phyloP scores from a whole-genome alignment of 164 flowering plant species.

The Amborella trichopoda region DNA sequence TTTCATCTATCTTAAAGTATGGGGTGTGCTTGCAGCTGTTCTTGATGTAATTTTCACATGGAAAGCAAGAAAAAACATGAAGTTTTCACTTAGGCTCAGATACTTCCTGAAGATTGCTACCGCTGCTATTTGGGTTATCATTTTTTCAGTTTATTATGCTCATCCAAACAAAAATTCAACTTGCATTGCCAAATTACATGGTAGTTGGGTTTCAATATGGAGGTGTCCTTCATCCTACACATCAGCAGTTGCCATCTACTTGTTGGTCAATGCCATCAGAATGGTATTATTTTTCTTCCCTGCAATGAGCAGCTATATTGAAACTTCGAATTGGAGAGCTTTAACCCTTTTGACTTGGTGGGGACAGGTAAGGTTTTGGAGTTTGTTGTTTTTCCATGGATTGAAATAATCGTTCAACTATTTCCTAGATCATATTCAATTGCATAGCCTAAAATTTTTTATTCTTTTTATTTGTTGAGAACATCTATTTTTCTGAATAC shows the following conservation, averaged over 20 bases:
- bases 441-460: too few relatives aligned
- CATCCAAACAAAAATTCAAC: slow-evolving; percentile 45
- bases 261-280: slow-evolving; percentile 62
- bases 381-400: not conserved
- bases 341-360: slow-evolving; percentile 59
- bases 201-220: slow-evolving; percentile 52
- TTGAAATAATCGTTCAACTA: not conserved
- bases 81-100: slow-evolving; percentile 29
- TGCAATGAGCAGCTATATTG: slow-evolving; percentile 62
- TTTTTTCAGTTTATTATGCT: slow-evolving; percentile 69
- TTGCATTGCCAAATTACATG: slow-evolving; percentile 36
- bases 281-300: slow-evolving; percentile 85
- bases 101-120: slow-evolving; percentile 40
- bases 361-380: slow-evolving; percentile 56
- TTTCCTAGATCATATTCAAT: too few relatives aligned
- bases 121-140: slow-evolving; percentile 71
- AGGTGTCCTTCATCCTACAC: slow-evolving; percentile 71
- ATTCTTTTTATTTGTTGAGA: too few relatives aligned
- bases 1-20: too few relatives aligned
- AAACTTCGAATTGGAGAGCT: slow-evolving; percentile 52
- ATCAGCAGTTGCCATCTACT: slow-evolving; percentile 60
- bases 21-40: slow-evolving; percentile 46
- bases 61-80: slow-evolving; percentile 73
- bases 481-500: too few relatives aligned
- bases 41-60: slow-evolving; percentile 81